Evolutionary conservation across 176 grass and related monocot species (phyloP), one percentile per base, ranked within the genome.

Genomic region (Oryza coarctata): DNA sequence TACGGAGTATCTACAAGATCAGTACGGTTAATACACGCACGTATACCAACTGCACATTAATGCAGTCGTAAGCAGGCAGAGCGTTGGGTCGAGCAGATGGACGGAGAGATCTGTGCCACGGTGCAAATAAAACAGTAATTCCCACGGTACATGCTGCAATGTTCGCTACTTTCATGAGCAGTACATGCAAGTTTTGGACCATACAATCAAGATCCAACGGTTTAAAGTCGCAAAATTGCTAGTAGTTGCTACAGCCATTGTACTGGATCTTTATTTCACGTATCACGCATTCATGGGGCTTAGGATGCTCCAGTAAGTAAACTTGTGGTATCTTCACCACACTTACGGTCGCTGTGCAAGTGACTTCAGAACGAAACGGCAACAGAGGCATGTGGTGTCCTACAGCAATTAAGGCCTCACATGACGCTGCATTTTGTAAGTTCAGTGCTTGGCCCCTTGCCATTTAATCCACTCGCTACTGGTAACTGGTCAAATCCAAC

Each of bases 321-420:
- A 73, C 70, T 20, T 20, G 8, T 20, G 13, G 12, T 26, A 20
- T 31, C 23, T 71, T 23, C 39, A 29, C 69, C 25, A 1, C 2
- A n/a, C n/a, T n/a, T 28, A 17, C 18, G 26, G 29, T 25, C 43
- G 15, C 44, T 74, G 4, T 0, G 15, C 0, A 18, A 31, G 17
- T 50, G 43, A 73, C 15, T 31, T 73, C 71, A 20, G 12, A 50
- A 4, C 8, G 43, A 73, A 50, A 50, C 41, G 25, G 23, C 55
- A 71, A 28, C 69, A 49, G 15, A 32, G 10, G 43, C 14, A 9
- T 50, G 25, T 22, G 17, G 17, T 12, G 71, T 2, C 71, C 68
- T 47, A 33, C 70, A 83, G n/a, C 58, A 63, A 63, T 65, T 65
- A 75, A 67, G 32, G 62, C n/a, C 30, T 67, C 81, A 75, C 81